Base-by-base conservation (phyloP, 2,329 filamentous ascomycete genomes). In the Cladobotryum protrusum region DNA sequence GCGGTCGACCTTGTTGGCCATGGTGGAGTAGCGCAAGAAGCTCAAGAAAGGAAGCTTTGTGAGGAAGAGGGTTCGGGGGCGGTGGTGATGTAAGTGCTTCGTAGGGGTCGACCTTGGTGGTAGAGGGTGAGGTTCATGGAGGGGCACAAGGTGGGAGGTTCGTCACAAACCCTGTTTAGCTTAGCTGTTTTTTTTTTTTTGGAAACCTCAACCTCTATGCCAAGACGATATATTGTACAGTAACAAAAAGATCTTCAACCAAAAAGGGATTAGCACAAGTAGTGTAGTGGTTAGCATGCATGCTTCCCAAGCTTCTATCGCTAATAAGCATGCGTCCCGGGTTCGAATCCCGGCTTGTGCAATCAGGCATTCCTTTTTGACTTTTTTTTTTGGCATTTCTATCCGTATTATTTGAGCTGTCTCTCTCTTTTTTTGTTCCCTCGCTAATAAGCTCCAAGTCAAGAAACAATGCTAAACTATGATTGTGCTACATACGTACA, bases 1-100 rank as follows among this genome's bases (percentile, higher is more conserved):
- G 42, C 66, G 65, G 40, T 71, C 67, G 57, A 70, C 68, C 56
- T 71, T 70, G 61, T 56, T 69, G 47, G 68, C 66, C 68, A 71
- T 71, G 52, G 36, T 57, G 51, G 45, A 29, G 39, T 14, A 13
- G 33, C 20, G 18, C 42, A 14, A 3, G 24, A 33, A 33, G 18
- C 15, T 13, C 14, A 12, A 2, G 12, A 29, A 19, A 5, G 14
- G 15, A 7, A 24, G 24, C 14, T 20, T 29, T 1, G 18, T 4
- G 5, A 19, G 15, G 43, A 11, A 5, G 18, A 34, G 43, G 14
- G 13, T 14, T 19, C 15, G 7, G 15, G 17, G 2, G 11, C 9
- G 14, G 7, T 37, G 35, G 35, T n/a, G 35, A 17, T 29, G 3
- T 29, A 29, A 29, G 24, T 4, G 24, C 24, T 29, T 29, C 24